Base-by-base conservation (phyloP, 2,329 filamentous ascomycete species). In the Purpureocillium takamizusanense region DNA sequence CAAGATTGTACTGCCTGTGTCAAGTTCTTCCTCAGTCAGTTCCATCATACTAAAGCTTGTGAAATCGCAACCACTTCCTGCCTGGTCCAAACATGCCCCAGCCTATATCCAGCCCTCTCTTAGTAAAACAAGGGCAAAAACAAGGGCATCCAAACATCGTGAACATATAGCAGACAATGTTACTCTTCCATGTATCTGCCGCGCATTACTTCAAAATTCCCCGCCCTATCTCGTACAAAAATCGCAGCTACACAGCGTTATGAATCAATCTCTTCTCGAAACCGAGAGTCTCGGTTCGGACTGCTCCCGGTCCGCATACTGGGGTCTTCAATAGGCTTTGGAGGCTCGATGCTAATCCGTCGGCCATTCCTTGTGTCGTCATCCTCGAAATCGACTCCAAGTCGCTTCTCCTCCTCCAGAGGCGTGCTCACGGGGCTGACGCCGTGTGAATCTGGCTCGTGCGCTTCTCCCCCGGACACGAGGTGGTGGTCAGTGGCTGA, bases 241-340 rank as follows among this genome's bases (percentile, higher is more conserved):
- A 36, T 7, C 10, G 21, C 34, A 36, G 21, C 17, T 21, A 16
- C 18, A 29, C 12, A 25, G 27, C 34, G 23, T 55, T 43, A 59
- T 25, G 44, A 48, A 32, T 60, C 52, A 39, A 80, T 66, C 44
- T 73, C 70, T 58, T 82, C 78, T 35, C 62, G 63, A 46, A 82
- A 82, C 47, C 65, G 72, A 30, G 76, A 77, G 44, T 74, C 73
- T 38, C 76, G 61, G 4, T 59, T 67, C 1, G 75, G 74, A 52
- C 74, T 79, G 37, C 63, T 64, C 34, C 66, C 66, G 35, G 62
- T 59, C n/a, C 57, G 54, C 15, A 46, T 46, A 0, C 48, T 51
- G 13, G 53, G 47, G 11, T 62, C 61, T 27, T 46, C 50, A 7
- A 69, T 55, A 2, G 51, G 55, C 11, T 52, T 51, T 2, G 67